Conservation (phyloP, 1,284 basidiomycete species). For the Irpex sp. region DNA sequence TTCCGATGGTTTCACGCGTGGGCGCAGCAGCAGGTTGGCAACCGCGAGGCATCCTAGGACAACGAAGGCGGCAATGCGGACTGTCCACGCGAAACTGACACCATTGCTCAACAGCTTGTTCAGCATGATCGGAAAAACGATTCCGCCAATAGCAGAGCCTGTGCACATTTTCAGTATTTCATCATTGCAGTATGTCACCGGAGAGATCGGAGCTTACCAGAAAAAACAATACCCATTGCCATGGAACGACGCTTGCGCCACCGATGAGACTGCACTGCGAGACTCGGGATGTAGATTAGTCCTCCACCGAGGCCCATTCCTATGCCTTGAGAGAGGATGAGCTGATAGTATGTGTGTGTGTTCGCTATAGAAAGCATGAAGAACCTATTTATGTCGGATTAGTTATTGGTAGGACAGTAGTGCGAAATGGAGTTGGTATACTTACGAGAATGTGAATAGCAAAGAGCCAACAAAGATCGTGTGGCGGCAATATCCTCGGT, state of each 20-base stretch:
- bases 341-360: conserved; percentile 19
- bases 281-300: conserved; percentile 24
- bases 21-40: neutral
- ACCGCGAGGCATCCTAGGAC: conserved; percentile 2
- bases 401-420: neutral
- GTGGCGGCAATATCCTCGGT: conserved; percentile 20
- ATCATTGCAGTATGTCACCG: neutral
- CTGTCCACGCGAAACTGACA: conserved; percentile 9
- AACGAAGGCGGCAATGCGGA: conserved; percentile 8
- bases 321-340: conserved; percentile 25
- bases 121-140: conserved; percentile 23
- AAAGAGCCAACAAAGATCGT: conserved; percentile 15
- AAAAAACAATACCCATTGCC: conserved; percentile 11
- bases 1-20: neutral
- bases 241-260: conserved; percentile 11
- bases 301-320: conserved; percentile 42
- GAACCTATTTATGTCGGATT: conserved; percentile 8
- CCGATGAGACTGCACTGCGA: conserved; percentile 6
- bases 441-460: conserved; percentile 20
- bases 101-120: conserved; percentile 20
- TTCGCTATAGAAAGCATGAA: conserved; percentile 23
- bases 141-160: conserved; percentile 20
- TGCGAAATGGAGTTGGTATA: neutral
- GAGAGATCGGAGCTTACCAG: neutral
- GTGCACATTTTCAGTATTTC: neutral